Base-by-base conservation (phyloP, 1,284 basidiomycete species). In the Abortiporus biennis region DNA sequence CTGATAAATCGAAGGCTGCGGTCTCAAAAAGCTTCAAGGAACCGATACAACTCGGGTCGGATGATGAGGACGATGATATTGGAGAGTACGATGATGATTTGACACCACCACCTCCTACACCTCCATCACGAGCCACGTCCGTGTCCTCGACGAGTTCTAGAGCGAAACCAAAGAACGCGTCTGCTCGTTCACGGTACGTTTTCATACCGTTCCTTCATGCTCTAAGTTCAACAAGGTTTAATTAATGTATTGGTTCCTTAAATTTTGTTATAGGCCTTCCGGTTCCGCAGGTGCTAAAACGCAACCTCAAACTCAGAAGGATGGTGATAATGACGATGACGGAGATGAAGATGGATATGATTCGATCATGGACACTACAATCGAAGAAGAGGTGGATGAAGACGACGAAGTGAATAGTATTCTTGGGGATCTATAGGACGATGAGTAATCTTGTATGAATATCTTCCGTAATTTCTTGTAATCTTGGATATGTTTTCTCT, bases 51-150 rank as follows among this genome's bases (percentile, higher is more conserved):
- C 40, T 47, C 23, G 47, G 44, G 36, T 67, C 69, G 9, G 67
- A 65, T 0, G 65, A 64, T 3, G 48, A 50, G 3, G 56, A 52
- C 1, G 57, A 55, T 15, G 56, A 57, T 19, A 56, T 54, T 6
- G 58, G 57, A 3, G 60, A 60, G 0, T 65, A 62, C 4, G 61
- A 62, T 5, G 54, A 54, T 15, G 61, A 48, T 42, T 56, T 51
- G 22, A 62, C n/a, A n/a, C n/a, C n/a, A n/a, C n/a, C n/a, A n/a
- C n/a, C 54, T 1, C 63, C 65, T 3, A 52, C 57, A 19, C 57
- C 37, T 8, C 37, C 37, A 12, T 11, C 22, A 6, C 62, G 35
- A 49, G 42, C 45, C 20, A 41, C 43, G 30, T 13, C 31, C 32
- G 11, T 32, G 32, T 6, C 16, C 9, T 20, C 13, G 13, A 19